Evolutionary conservation across 1,284 basidiomycete genomes (phyloP), one percentile per base, ranked within the genome.

Genomic region (Pseudozyma sp.): DNA sequence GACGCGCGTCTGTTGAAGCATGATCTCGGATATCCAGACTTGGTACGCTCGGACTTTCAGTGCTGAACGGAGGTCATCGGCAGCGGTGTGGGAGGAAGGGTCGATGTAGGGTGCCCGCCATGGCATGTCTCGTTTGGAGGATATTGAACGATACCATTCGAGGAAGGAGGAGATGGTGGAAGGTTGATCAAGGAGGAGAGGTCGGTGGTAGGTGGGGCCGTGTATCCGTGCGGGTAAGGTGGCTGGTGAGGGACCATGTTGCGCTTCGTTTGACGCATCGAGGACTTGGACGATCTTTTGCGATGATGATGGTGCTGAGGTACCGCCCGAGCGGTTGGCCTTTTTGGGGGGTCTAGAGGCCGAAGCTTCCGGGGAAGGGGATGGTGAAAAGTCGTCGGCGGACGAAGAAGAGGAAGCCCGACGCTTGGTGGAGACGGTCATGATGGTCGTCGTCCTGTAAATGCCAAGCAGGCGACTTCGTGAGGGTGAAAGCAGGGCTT

Each of bases 1-100:
- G n/a, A 82, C 81, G 13, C 73, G 94, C 0, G 96, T 98, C 85
- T 99, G 96, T 84, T 99, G 96, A 7, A 97, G 88, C 96, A 98
- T 98, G 71, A 97, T 92, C 85, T 97, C 94, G 11, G 92, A 93
- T 46, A 97, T 87, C 91, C 92, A 93, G 11, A 93, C 92, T 90
- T 93, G 68, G 42, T 64, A 83, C 14, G 83, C 62, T 19, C 71
- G 59, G 24, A 52, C 51, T 52, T 68, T 67, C 65, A 78, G 54
- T 45, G 88, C 88, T 37, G 88, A 88, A 0, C 80, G 70, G 45
- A 85, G 86, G 69, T 90, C 82, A 8, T 86, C 85, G 5, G 42
- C 13, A 7, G 87, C 85, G 75, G 90, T 9, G 39, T 60, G 64
- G 17, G 16, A 46, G 16, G 56, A 44, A 2, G 71, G 65, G 40